Evolutionary conservation across 2,329 filamentous ascomycete species (phyloP), one percentile per base, ranked within the genome.

Genomic region (Atkinsonella texensis): DNA sequence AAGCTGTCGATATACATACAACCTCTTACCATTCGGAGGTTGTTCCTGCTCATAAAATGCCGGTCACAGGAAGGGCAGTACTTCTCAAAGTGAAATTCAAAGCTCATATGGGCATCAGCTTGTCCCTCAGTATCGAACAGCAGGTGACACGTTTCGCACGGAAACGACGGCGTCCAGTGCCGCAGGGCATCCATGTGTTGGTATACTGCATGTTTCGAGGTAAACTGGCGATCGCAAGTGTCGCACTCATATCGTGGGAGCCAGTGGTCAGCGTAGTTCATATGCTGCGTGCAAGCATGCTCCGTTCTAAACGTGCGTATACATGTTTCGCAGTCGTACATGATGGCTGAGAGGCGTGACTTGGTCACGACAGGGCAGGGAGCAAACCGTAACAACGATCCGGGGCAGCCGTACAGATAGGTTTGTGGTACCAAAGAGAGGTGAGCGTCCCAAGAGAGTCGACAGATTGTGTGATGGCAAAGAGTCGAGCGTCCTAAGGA

Each of bases 1-100:
- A 28, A 1, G 7, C 7, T 28, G 28, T 8, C 28, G 28, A 8
- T 28, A 8, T 28, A 28, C 28, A 28, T 28, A 1, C 28, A 28
- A 15, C 17, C 23, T 42, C 60, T 51, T 50, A 67, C 66, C 65
- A 65, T 64, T 49, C 53, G 60, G 41, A 69, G 51, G 52, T 60
- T 59, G 41, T 64, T 68, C 1, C 46, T 4, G 39, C 42, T 67
- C 0, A 33, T 20, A 42, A 73, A 74, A 0, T 23, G 12, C 2
- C 65, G 63, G 0, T 63, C 20, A 46, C 68, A 73, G 0, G 61
- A 57, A 1, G 13, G 12, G 48, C 70, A 73, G 51, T 65, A 67
- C 50, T 71, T 66, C 0, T 56, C 31, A 0, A 62, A 52, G 23
- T 61, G 47, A 45, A 68, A 61, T 49, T 70, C 68, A 1, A 59